Base-by-base conservation (phyloP, 129 eudicot genomes). In the Rutidosis leptorrhynchoides region DNA sequence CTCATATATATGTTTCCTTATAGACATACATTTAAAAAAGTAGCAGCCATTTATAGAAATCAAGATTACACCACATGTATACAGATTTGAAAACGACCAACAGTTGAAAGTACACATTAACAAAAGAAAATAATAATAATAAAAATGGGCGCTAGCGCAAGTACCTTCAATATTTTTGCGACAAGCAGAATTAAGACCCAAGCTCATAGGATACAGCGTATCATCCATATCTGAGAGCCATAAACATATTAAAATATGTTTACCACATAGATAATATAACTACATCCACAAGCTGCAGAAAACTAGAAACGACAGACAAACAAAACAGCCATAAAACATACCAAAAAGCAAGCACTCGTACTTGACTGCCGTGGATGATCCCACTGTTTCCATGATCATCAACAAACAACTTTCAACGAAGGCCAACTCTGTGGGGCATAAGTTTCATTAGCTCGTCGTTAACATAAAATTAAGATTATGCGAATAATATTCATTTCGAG, bases 151-250 rank as follows among this genome's bases (percentile, higher is more conserved):
- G 23, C 22, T 52, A 9, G n/a, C 8, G 11, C 3, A 3, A 25
- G 62, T 67, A 88, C 98, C 96, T 92, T 88, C 82, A 61, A 92
- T 92, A 65, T 92, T 88, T 77, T 80, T 92, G 68, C 98, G 87
- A 45, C 98, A 92, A 43, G 96, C 95, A 65, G 71, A 20, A 76
- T 92, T 92, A 72, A 92, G 83, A 54, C 98, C 98, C 23, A 69
- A 42, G 77, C 98, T 92, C 85, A 85, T 33, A 48, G 98, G 98
- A 63, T 92, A 92, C 64, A 92, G 73, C 15, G 98, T 92, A 69
- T 92, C 98, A 28, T 92, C 98, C 95, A 92, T 75, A 69, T 92
- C 96, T 92, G 43, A 23, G 29, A 58, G 65, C 24, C 5, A 21
- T 2, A 7, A 57, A 26, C 23, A 56, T 17, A 10, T 20, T 30